Base-by-base conservation (phyloP, 2,329 filamentous ascomycete genomes). In the Amauroascus niger region DNA sequence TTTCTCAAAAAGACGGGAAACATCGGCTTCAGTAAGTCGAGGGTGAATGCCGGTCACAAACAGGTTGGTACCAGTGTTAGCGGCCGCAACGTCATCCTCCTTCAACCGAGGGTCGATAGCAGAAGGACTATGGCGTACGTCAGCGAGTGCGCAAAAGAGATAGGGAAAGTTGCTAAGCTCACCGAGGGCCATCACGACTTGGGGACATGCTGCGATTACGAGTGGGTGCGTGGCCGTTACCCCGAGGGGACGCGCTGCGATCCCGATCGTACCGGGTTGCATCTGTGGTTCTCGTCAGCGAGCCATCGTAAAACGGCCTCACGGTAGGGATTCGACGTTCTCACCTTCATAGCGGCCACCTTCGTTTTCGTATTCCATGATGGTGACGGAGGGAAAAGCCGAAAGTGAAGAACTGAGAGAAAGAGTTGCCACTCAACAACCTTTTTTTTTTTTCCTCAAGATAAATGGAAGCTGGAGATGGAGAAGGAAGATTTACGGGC, bases 21-120 rank as follows among this genome's bases (percentile, higher is more conserved):
- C 88, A 68, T 97, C 93, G 14, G 84, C 80, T 71, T 98, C 93
- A 46, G 81, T 84, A 61, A 98, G 81, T 65, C 87, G 87, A 55
- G 93, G 93, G 71, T 97, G 89, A 61, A 98, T 98, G 63, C 93
- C 93, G 59, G 93, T 98, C 61, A 98, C 93, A 71, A 98, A 98
- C 56, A 98, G 86, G 76, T 98, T 98, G 62, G 93, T 96, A 63
- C 93, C 93, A 59, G 89, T 87, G 75, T 98, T 98, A 67, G 86
- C 69, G 59, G 90, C 85, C 62, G 86, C 86, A 64, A 88, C 85
- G 63, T 94, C 78, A 44, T 80, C 88, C 37, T 72, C 66, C 57
- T 68, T 68, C 64, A 72, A 72, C 60, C 73, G 72, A 56, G 71
- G 67, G 59, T 54, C 53, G 16, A 41, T 18, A 28, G 33, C 24